phyloP scores from a whole-genome alignment of 495 filamentous ascomycete genomes.

The Aspergillus biplanus region DNA sequence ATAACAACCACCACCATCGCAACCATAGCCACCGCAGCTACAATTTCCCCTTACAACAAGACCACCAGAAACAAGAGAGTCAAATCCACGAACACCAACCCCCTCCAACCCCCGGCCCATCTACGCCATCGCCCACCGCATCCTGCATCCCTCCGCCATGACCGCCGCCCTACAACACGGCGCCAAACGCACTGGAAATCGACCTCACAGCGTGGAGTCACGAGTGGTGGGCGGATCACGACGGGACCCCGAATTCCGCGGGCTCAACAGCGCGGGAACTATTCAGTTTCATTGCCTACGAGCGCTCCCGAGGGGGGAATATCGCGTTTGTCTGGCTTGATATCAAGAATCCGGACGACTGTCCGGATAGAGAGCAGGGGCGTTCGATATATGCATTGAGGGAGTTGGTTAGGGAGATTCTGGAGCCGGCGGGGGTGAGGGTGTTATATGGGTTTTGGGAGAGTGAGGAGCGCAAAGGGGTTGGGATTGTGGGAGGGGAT shows the following conservation, averaged over 20 bases:
- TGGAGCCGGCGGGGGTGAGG: not conserved
- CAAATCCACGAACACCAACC: no score
- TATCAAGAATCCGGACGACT: constrained; percentile 14
- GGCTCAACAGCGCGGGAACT: constrained; percentile 3
- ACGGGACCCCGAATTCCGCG: not conserved
- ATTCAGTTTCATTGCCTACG: constrained; percentile 5
- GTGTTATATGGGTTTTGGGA: constrained; percentile 13
- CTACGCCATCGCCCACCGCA: constrained; percentile 18
- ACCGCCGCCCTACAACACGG: constrained; percentile 13
- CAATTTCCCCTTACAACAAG: no score
- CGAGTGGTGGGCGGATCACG: constrained; percentile 15
- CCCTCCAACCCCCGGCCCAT: not conserved
- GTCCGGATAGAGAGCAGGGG: not conserved
- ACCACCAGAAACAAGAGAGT: no score
- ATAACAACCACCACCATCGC: no score
- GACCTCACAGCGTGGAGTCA: constrained; percentile 5
- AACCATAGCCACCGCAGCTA: no score
- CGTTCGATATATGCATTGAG: constrained; percentile 10
- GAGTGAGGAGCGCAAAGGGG: not conserved
- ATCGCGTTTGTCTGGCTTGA: constrained; percentile 13
- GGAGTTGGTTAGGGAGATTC: constrained; percentile 6
- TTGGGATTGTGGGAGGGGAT: not conserved
- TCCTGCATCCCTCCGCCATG: constrained; percentile 8
- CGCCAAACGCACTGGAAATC: constrained; percentile 25
- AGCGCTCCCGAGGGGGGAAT: not conserved